These are phyloP conservation scores for Striga hermonthica DNA, from an alignment of 305 asterid species.

Conservation along the genomic window DNA sequence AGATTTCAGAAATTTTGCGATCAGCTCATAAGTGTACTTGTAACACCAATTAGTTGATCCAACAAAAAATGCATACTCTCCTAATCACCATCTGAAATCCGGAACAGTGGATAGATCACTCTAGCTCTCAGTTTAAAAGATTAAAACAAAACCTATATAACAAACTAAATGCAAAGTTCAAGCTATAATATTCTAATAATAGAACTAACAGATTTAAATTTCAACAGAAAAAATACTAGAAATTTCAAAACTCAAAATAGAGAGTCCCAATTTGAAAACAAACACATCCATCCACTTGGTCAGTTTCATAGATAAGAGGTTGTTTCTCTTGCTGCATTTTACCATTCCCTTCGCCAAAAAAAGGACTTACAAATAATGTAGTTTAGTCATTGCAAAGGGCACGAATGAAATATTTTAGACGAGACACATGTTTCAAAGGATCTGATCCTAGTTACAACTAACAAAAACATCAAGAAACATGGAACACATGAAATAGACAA, in stretches of 20 bases:
- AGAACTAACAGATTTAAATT: no score
- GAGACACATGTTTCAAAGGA: no score
- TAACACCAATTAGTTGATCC: neutral
- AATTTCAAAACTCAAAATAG: neutral
- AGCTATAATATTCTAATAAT: neutral
- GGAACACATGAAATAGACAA: neutral
- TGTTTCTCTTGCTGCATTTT: no score
- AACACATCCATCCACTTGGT: no score
- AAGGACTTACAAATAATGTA: no score
- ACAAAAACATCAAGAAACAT: no score
- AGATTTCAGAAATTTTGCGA: neutral
- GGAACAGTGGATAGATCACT: neutral
- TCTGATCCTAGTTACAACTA: no score
- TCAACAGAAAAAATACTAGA: no score
- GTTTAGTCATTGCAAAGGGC: no score
- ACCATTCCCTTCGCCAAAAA: no score
- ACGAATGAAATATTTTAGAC: no score
- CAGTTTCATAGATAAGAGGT: no score
- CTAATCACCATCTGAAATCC: neutral
- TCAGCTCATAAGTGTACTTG: neutral
- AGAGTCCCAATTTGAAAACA: neutral
- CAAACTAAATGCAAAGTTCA: neutral
- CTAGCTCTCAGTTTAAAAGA: neutral
- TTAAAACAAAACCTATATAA: neutral
- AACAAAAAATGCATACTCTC: neutral